Percentiles rank a stretch among this genome's conserved stretches.
phyloP scores from a whole-genome alignment of 2,329 filamentous ascomycete genomes.

The Alternaria alternata region DNA sequence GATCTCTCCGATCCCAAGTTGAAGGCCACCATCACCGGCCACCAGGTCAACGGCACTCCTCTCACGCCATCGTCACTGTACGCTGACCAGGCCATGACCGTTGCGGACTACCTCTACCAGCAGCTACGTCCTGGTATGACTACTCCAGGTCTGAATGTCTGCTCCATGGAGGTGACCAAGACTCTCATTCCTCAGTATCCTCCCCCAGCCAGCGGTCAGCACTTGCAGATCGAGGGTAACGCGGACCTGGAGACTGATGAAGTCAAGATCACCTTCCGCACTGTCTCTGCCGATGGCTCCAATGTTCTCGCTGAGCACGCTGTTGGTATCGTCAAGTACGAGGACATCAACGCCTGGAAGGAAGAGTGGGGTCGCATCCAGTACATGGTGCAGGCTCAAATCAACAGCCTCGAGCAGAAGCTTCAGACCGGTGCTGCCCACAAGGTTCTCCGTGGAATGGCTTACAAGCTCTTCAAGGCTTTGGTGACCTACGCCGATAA shows the following conservation, averaged over 20 bases:
- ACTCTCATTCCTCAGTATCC: slow-evolving; percentile 68
- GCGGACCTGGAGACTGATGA: slow-evolving; percentile 64
- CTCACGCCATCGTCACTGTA: slow-evolving; percentile 72
- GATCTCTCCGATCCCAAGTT: slow-evolving; percentile 71
- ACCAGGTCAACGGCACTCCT: slow-evolving; percentile 72
- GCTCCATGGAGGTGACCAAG: slow-evolving; percentile 73
- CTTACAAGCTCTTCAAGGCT: slow-evolving; percentile 76
- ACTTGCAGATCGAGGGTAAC: slow-evolving; percentile 68
- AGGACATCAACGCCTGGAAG: slow-evolving; percentile 67
- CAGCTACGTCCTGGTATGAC: slow-evolving; percentile 65
- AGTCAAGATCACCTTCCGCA: slow-evolving; percentile 64
- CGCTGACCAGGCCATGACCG: slow-evolving; percentile 70
- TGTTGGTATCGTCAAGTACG: slow-evolving; percentile 67
- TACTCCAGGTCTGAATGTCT: slow-evolving; percentile 69
- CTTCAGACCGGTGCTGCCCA: slow-evolving; percentile 72
- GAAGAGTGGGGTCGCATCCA: slow-evolving; percentile 71
- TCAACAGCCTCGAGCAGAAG: slow-evolving; percentile 72
- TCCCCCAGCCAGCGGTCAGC: slow-evolving; percentile 61
- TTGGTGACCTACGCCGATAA: slow-evolving; percentile 65
- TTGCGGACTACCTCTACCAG: slow-evolving; percentile 73
- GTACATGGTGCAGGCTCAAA: slow-evolving; percentile 64
- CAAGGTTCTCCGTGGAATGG: slow-evolving; percentile 76
- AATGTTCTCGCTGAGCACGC: slow-evolving; percentile 68
- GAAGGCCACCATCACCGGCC: slow-evolving; percentile 68
- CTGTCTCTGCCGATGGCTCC: slow-evolving; percentile 66